Evolutionary conservation across 177 flowering plant species (phyloP), one percentile per base, ranked within the genome.

Genomic region (Vitis hybrid): DNA sequence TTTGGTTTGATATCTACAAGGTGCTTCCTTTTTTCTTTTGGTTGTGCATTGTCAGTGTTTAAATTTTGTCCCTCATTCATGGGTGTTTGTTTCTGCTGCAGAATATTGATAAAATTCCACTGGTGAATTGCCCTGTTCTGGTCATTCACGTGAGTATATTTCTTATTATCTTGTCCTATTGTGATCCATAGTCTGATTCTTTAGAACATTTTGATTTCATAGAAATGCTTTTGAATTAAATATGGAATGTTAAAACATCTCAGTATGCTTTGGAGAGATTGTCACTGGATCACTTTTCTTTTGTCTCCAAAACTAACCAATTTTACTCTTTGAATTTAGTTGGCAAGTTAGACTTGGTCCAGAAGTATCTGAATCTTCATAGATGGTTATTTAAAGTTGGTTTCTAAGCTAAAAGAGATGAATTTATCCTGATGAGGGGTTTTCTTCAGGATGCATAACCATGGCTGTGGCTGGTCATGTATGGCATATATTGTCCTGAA

Each of bases 1-100:
- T 76, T 70, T 83, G 86, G 84, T 83, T 83, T 46, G 86, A 83
- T 72, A 83, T 83, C 35, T 80, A 76, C 51, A 83, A 83, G 86
- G 86, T 83, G 58, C 20, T 15, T 17, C 27, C 24, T 7, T 8
- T n/a, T 15, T 41, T 21, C 59, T 49, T 9, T 7, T 7, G 21
- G 24, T 41, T n/a, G 21, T 21, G 24, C 4, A 6, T 3, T 35
- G 5, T 3, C 4, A 20, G 6, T 63, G 21, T 3, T 1, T 12
- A 13, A 24, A 2, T 30, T 17, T 46, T n/a, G 8, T 55, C 7
- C 18, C 1, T 57, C 9, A 32, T 35, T 10, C 57, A 3, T 51
- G 13, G 18, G 2, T 14, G 17, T 52, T 61, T 73, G 68, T 58
- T 63, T 58, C 20, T 70, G 58, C 17, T 76, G 71, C 86, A 83